Evolutionary conservation across 805 yeast species (phyloP).

Genomic region (Blastobotrys chiropterorum): DNA sequence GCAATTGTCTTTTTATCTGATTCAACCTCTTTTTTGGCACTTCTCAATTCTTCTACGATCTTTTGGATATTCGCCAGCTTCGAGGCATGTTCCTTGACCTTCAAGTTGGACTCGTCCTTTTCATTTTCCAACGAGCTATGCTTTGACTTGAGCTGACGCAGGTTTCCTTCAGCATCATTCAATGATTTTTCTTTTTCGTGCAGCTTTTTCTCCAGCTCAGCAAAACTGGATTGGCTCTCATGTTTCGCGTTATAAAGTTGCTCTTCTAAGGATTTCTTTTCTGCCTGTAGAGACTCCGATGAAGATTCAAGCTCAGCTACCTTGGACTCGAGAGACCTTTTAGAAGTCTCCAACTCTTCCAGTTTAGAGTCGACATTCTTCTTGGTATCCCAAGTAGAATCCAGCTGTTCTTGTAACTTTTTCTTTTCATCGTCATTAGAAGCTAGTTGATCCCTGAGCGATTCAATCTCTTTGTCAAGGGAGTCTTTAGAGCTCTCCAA

Average conservation of each 20-base stretch:
- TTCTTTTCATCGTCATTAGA: constrained; percentile 9
- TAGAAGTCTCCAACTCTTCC: background rate
- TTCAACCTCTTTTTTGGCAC: background rate
- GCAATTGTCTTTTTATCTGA: background rate
- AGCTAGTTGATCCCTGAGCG: constrained; percentile 9
- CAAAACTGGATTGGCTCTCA: background rate
- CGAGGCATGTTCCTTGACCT: background rate
- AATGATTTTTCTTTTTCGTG: constrained; percentile 10
- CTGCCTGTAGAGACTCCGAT: constrained; percentile 2
- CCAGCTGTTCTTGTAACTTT: constrained; percentile 7
- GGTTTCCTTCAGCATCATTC: background rate
- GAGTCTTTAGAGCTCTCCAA: constrained; percentile 2
- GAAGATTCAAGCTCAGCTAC: background rate
- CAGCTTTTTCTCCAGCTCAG: constrained; percentile 8
- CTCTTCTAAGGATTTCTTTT: background rate
- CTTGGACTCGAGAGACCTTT: background rate
- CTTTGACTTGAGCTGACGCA: background rate
- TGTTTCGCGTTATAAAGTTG: background rate
- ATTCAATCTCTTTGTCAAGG: constrained; percentile 3
- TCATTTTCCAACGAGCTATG: background rate
- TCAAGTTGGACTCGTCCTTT: background rate
- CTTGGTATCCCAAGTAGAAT: background rate
- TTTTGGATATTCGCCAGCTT: background rate
- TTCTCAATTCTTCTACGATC: background rate
- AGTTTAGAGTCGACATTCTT: background rate